phyloP scores from a whole-genome alignment of 1,284 basidiomycete species.

The Sporisorium scitamineum region DNA sequence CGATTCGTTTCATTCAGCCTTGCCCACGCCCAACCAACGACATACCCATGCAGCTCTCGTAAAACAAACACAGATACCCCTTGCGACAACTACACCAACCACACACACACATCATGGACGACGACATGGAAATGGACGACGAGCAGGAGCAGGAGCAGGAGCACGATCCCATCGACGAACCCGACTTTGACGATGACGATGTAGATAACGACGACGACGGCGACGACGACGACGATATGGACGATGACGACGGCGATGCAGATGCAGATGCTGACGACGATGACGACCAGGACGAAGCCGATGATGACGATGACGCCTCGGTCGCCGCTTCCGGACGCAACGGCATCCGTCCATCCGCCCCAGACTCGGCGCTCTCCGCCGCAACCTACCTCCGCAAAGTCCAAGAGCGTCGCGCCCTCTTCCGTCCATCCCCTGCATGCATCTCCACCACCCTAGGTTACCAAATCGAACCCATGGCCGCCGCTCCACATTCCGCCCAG shows the following conservation, averaged over 20 bases:
- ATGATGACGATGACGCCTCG: slow-evolving; percentile 17
- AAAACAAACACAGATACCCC: background rate
- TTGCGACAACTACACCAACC: background rate
- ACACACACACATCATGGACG: slow-evolving; percentile 31
- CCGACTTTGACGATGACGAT: slow-evolving; percentile 38
- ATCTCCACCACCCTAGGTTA: slow-evolving; percentile 40
- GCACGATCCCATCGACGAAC: slow-evolving; percentile 28
- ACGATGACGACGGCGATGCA: slow-evolving; percentile 22
- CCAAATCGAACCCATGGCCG: slow-evolving; percentile 87
- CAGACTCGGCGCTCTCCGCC: slow-evolving; percentile 25
- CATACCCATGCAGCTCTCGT: background rate
- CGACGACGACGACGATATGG: slow-evolving; percentile 25
- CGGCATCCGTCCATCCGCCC: slow-evolving; percentile 11
- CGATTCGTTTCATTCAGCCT: background rate
- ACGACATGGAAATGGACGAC: slow-evolving; percentile 54
- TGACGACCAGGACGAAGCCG: slow-evolving; percentile 24
- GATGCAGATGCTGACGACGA: slow-evolving; percentile 29
- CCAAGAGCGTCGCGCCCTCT: slow-evolving; percentile 31
- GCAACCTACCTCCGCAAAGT: slow-evolving; percentile 43
- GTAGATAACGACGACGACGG: slow-evolving; percentile 21
- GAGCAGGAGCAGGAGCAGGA: slow-evolving; percentile 42
- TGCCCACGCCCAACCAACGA: background rate
- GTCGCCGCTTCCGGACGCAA: slow-evolving; percentile 18
- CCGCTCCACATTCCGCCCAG: slow-evolving; percentile 86
- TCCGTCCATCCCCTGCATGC: slow-evolving; percentile 25